Conservation (phyloP, 768 basidiomycete genomes). For the Sutorius australiensis region DNA sequence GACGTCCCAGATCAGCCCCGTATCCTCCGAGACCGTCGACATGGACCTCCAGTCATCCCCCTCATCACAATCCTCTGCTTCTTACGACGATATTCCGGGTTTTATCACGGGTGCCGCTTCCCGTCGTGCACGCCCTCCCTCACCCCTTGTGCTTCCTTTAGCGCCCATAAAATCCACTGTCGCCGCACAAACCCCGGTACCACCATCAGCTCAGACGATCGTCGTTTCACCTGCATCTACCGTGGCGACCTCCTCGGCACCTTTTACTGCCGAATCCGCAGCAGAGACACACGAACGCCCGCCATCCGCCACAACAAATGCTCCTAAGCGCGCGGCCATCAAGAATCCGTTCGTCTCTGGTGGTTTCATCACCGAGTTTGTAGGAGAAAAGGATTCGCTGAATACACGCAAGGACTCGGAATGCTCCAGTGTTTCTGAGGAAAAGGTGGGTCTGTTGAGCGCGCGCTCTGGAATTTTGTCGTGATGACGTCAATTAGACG, state of each 20-base stretch:
- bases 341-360: slow-evolving; percentile 49
- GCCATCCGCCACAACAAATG: background rate
- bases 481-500: slow-evolving; percentile 11
- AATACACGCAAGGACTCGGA: slow-evolving; percentile 24
- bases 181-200: slow-evolving; percentile 13
- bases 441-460: slow-evolving; percentile 11
- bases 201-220: slow-evolving; percentile 11
- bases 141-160: slow-evolving; percentile 24
- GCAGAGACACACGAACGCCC: slow-evolving; percentile 11
- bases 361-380: slow-evolving; percentile 47
- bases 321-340: slow-evolving; percentile 18
- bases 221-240: slow-evolving; percentile 20
- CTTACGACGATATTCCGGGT: slow-evolving; percentile 30
- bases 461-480: background rate
- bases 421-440: slow-evolving; percentile 7
- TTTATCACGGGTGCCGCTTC: slow-evolving; percentile 32
- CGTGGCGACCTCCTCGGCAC: slow-evolving; percentile 7
- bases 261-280: slow-evolving; percentile 3
- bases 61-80: slow-evolving; percentile 23
- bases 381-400: slow-evolving; percentile 25
- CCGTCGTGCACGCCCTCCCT: slow-evolving; percentile 23
- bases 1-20: slow-evolving; percentile 27
- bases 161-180: slow-evolving; percentile 8
- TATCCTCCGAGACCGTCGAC: slow-evolving; percentile 33
- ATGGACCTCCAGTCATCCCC: slow-evolving; percentile 35